Base-by-base conservation (phyloP, 2,329 filamentous ascomycete genomes). In the Aspergillus fischeri region DNA sequence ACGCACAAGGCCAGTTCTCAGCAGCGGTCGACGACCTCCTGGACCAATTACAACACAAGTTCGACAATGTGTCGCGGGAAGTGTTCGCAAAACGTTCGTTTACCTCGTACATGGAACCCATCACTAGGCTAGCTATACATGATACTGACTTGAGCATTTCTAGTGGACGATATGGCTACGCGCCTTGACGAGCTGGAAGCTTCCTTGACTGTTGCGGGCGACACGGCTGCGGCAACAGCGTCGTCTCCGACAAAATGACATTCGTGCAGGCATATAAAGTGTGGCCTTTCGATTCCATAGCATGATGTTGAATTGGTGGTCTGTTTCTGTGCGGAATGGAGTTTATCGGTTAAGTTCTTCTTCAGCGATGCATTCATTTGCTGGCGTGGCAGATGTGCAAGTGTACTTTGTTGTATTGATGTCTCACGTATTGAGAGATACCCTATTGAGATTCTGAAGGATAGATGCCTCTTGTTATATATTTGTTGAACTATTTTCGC, bases 131-230 rank as follows among this genome's bases (percentile, higher is more conserved):
- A 38, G 14, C 32, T 38, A 17, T 38, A 17, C 14, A 17, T 17
- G 8, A 45, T 55, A 53, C 38, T 42, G 27, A 41, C 42, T 44
- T 20, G 21, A 6, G 7, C 24, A 2, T 53, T 47, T 14, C 27
- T 59, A 96, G 92, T 97, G 89, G 92, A 96, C 70, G 92, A 96
- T 62, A 96, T 97, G 92, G 89, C 90, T 14, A 83, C 88, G 59
- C 85, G 92, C 27, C 78, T 97, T 24, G 92, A 97, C 70, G 91
- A 87, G 57, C 81, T 97, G 10, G 92, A 95, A 73, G 81, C 88
- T 25, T 86, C 87, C 14, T 80, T 95, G 48, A 81, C 84, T 66
- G 81, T 83, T 42, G 82, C 79, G 57, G 84, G 65, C 62, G 76
- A 70, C 55, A 60, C 68, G 51, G 59, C 66, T 7, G 47, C 65